Conservation (phyloP, 805 yeast species). For the Metschnikowia gruessii region DNA sequence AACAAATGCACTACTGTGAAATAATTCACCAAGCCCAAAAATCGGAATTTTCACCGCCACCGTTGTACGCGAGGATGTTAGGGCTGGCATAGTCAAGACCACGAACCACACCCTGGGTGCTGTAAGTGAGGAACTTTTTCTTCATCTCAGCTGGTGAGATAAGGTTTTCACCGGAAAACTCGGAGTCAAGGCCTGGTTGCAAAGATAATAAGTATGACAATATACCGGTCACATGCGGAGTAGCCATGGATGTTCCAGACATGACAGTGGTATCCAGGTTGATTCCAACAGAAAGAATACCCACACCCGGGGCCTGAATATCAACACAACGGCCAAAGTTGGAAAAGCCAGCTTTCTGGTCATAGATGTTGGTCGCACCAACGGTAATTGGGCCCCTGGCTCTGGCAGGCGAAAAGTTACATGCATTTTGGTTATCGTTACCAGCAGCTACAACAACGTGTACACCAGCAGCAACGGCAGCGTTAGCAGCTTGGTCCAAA, state of each 20-base stretch:
- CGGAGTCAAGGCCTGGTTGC: constrained; percentile 19
- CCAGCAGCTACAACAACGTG: constrained; percentile 97
- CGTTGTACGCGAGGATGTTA: constrained; percentile 47
- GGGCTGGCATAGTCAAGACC: constrained; percentile 54
- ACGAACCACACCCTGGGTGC: constrained; percentile 48
- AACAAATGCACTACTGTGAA: too few relatives aligned
- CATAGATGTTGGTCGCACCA: constrained; percentile 88
- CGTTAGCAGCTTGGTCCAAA: constrained; percentile 81
- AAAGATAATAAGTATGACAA: constrained; percentile 47
- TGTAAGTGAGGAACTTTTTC: constrained; percentile 37
- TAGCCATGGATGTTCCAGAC: constrained; percentile 81
- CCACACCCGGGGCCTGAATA: constrained; percentile 93
- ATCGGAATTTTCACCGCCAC: constrained; percentile 17
- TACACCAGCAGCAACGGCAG: constrained; percentile 84
- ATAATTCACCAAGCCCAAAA: too few relatives aligned
- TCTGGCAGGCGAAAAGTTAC: constrained; percentile 87
- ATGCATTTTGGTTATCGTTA: constrained; percentile 89
- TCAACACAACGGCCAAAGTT: constrained; percentile 95
- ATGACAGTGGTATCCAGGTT: constrained; percentile 19
- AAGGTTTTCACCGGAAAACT: constrained; percentile 41
- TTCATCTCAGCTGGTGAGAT: constrained; percentile 41
- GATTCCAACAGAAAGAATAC: constrained; percentile 55
- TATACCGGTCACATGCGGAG: constrained; percentile 68
- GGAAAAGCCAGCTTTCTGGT: constrained; percentile 89
- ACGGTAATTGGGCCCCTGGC: constrained; percentile 84